phyloP scores from a whole-genome alignment of 2,329 filamentous ascomycete genomes.

The Mollisiaceae sp. region DNA sequence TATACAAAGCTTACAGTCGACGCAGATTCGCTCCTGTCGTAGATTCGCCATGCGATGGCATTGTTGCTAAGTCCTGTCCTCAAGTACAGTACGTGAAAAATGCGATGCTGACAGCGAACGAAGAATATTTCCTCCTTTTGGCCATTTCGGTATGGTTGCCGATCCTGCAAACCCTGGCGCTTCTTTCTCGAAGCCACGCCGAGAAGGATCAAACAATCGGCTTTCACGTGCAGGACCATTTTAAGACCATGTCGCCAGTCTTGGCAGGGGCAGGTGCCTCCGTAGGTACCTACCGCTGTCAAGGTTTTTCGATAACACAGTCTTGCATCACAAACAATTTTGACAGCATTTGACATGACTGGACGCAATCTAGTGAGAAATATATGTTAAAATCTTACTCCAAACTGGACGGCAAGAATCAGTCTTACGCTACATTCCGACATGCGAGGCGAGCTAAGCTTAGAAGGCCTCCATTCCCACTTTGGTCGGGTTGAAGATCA shows the following conservation, averaged over 20 bases:
- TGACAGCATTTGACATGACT: background rate
- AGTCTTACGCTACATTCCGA: background rate
- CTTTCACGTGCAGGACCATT: background rate
- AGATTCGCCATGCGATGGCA: background rate
- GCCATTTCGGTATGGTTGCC: background rate
- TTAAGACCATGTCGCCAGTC: background rate
- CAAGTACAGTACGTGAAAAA: background rate
- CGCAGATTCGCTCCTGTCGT: too few species aligned
- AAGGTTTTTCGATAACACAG: background rate
- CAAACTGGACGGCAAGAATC: background rate
- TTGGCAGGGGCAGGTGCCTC: background rate
- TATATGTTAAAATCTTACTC: background rate
- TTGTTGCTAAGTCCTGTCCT: background rate
- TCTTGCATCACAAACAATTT: background rate
- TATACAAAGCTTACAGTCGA: too few species aligned
- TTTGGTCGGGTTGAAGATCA: background rate
- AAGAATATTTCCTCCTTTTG: background rate
- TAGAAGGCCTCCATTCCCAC: background rate
- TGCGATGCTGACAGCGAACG: background rate
- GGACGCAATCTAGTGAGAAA: background rate
- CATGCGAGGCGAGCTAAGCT: background rate
- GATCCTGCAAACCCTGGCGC: background rate
- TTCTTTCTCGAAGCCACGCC: background rate
- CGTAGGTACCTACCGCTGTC: background rate
- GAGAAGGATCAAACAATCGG: conserved; percentile 6